Evolutionary conservation across 352 stramenopile species (phyloP).

Genomic region (Globisporangium megalacanthum): DNA sequence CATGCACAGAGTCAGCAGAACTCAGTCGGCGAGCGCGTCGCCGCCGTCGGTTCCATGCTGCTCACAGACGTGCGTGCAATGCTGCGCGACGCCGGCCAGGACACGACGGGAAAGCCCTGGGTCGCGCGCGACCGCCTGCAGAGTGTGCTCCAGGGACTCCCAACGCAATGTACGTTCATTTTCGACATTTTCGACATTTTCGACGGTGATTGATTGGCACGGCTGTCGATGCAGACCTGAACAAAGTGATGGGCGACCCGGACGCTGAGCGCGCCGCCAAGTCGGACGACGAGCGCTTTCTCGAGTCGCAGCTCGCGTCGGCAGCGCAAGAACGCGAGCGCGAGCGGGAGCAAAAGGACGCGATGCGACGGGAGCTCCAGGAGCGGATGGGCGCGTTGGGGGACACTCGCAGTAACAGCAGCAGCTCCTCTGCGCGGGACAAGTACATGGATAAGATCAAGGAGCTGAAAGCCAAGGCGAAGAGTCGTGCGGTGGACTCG

Average conservation of each 20-base stretch:
- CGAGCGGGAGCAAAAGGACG: slow-evolving; percentile 22
- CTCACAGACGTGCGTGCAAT: slow-evolving; percentile 53
- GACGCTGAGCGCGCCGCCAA: slow-evolving; percentile 23
- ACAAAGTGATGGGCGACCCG: slow-evolving; percentile 37
- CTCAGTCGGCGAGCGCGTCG: slow-evolving; percentile 19
- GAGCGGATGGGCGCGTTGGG: slow-evolving; percentile 4
- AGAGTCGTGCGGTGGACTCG: slow-evolving; percentile 16
- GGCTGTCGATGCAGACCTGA: slow-evolving; percentile 30
- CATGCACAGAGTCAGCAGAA: slow-evolving; percentile 19
- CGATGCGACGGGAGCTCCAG: slow-evolving; percentile 10
- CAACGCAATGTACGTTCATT: slow-evolving; percentile 33
- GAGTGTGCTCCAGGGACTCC: slow-evolving; percentile 54
- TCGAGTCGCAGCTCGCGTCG: slow-evolving; percentile 54
- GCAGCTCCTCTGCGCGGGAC: slow-evolving; percentile 21
- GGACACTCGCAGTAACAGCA: background rate
- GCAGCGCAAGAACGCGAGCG: slow-evolving; percentile 25
- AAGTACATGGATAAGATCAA: slow-evolving; percentile 81
- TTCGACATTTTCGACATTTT: background rate
- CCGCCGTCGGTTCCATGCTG: slow-evolving; percentile 45
- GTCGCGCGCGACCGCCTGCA: slow-evolving; percentile 56
- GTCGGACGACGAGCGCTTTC: slow-evolving; percentile 41
- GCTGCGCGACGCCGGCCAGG: slow-evolving; percentile 54
- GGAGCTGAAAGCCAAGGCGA: slow-evolving; percentile 54
- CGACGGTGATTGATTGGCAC: no score
- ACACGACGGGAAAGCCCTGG: slow-evolving; percentile 61